Evolutionary conservation across 176 grass and related monocot species (phyloP).

Genomic region (Cenchrus fungigraminus): DNA sequence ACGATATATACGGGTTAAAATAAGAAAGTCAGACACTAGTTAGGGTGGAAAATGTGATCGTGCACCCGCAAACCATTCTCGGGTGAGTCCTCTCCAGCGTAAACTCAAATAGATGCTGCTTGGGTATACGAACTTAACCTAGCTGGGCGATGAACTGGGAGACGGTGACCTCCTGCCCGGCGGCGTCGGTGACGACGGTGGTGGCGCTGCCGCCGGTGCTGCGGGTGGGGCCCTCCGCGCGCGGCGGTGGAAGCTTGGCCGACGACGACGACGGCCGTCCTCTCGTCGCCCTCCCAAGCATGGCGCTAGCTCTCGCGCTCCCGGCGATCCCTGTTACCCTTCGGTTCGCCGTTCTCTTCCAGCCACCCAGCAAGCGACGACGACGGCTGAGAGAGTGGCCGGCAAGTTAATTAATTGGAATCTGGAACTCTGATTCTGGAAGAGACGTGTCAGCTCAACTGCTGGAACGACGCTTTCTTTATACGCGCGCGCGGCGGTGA

Average conservation of each 20-base stretch:
- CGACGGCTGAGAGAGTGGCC: neutral
- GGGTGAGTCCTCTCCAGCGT: too few relatives aligned
- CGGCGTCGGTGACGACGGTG: neutral
- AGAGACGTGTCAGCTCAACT: neutral
- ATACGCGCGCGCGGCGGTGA: neutral
- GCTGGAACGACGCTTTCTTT: neutral
- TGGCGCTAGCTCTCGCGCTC: neutral
- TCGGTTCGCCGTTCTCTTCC: neutral
- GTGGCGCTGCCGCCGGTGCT: neutral
- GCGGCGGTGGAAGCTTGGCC: neutral
- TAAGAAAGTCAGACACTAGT: too few relatives aligned
- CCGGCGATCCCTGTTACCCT: too few relatives aligned
- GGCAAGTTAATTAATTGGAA: neutral
- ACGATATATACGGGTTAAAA: too few relatives aligned
- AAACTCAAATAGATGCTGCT: too few relatives aligned
- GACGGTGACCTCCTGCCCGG: constrained; percentile 35
- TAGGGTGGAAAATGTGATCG: too few relatives aligned
- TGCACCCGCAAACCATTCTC: too few relatives aligned
- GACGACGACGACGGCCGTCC: neutral
- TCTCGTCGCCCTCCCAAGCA: constrained; percentile 45
- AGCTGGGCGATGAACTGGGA: constrained; percentile 54
- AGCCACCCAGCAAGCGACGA: neutral
- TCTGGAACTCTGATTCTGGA: neutral
- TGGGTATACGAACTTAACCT: constrained; percentile 13
- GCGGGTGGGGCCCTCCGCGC: neutral